Evolutionary conservation across 2,329 filamentous ascomycete genomes (phyloP).

Genomic region (Penicillium capsulatum): DNA sequence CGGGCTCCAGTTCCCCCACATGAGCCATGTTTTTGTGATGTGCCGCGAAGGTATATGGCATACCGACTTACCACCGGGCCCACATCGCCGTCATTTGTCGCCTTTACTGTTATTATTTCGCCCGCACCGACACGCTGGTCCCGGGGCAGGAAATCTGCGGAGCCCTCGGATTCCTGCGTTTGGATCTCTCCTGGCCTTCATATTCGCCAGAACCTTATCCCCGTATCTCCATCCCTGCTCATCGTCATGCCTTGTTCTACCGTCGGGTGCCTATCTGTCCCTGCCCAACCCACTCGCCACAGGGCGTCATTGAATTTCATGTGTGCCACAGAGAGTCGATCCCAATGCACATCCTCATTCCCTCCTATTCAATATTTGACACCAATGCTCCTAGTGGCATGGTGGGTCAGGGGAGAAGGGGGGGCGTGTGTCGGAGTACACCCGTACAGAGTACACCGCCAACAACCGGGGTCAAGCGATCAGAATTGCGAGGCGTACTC

Average conservation of each 20-base stretch:
- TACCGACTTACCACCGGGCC: conserved; percentile 1
- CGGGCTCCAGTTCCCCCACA: conserved; percentile 25
- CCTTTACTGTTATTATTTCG: conserved; percentile 1
- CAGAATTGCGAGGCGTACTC: neutral
- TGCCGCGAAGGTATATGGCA: neutral
- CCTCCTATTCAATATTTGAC: conserved; percentile 14
- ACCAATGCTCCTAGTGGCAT: neutral
- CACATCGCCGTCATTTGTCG: conserved; percentile 14
- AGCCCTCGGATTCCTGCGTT: conserved; percentile 23
- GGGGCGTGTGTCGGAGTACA: conserved; percentile 1
- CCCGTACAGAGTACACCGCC: conserved; percentile 8
- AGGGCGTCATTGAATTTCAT: conserved; percentile 2
- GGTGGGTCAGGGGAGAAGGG: conserved; percentile 2
- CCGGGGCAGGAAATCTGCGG: conserved; percentile 26
- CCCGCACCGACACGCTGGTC: conserved; percentile 25
- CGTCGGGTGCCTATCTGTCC: conserved; percentile 11
- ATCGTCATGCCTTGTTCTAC: conserved; percentile 14
- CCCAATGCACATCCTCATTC: conserved; percentile 20
- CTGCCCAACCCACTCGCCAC: conserved; percentile 10
- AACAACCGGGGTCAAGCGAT: neutral
- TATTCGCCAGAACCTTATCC: neutral
- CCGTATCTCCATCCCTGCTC: conserved; percentile 1
- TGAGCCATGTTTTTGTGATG: conserved; percentile 8
- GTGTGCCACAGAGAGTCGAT: conserved; percentile 21
- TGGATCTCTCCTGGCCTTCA: conserved; percentile 12